Evolutionary conservation across 176 grass and related monocot species (phyloP), one percentile per base, ranked within the genome.

Genomic region (Lolium multiflorum): DNA sequence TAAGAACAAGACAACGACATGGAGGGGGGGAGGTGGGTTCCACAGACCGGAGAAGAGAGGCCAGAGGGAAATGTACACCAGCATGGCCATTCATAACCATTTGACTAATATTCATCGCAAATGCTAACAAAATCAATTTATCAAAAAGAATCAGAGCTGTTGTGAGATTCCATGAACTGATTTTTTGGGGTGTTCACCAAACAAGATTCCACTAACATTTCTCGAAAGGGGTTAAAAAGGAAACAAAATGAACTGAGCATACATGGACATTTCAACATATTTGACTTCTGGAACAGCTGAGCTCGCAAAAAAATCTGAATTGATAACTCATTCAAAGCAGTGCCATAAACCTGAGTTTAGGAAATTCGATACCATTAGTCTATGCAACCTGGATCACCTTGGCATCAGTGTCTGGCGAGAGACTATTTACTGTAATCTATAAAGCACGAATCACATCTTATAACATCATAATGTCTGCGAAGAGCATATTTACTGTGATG

Each of bases 401-500:
- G 67, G 49, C 50, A 87, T 74, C 43, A 91, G 79, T 76, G 67
- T 67, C 15, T 24, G 67, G 84, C 71, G 79, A 52, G 5, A 89
- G 61, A 80, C 61, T 71, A 90, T 86, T 81, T 90, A 77, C 83
- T 76, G 78, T 62, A 54, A 79, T 66, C 65, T 83, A 76, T 38
- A 58, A 87, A 79, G 65, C 47, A 48, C 58, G 17, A 79, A 66
- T 73, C 74, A 74, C 58, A 49, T 56, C 18, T 77, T 70, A 13
- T 50, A 82, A 62, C 78, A 70, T 79, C 84, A 83, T 65, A 73
- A 87, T 24, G 18, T 57, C 56, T 22, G 11, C 22, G 35, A 88
- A 76, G 68, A 84, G 81, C 73, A 62, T 81, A 78, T 64, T 92
- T 91, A 95, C 39, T 95, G 89, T 17, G 83, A 47, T 79, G 88